Percentiles rank a stretch among this genome's conserved stretches.
phyloP scores from a whole-genome alignment of 805 yeast species.

The Hermanozyma aechmeae region DNA sequence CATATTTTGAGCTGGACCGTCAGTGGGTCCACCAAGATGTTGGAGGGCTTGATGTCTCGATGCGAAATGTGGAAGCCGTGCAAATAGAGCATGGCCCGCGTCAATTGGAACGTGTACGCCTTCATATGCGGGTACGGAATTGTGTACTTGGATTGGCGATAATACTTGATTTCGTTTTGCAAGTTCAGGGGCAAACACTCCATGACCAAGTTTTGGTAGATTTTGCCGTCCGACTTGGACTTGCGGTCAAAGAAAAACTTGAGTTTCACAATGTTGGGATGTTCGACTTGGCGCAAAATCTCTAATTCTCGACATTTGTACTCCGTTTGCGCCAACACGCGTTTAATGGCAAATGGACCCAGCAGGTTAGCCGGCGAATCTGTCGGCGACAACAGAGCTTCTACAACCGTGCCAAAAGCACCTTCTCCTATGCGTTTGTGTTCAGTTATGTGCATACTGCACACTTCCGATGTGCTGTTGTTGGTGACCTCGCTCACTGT shows the following conservation, averaged over 20 bases:
- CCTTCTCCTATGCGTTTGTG: conserved; percentile 76
- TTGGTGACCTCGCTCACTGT: conserved; percentile 42
- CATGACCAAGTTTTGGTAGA: conserved; percentile 79
- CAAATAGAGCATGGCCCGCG: conserved; percentile 74
- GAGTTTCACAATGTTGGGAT: conserved; percentile 69
- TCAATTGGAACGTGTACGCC: conserved; percentile 69
- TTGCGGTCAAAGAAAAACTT: conserved; percentile 65
- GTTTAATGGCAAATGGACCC: conserved; percentile 78
- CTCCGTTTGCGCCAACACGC: conserved; percentile 83
- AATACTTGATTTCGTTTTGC: conserved; percentile 66
- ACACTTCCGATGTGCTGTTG: conserved; percentile 41
- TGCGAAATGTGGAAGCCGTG: conserved; percentile 78
- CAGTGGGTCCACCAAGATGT: conserved; percentile 66
- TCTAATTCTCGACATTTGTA: conserved; percentile 77
- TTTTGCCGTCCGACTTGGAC: conserved; percentile 50
- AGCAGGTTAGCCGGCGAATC: conserved; percentile 18
- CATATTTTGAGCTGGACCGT: conserved; percentile 64
- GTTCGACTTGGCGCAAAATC: conserved; percentile 62
- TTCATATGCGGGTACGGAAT: conserved; percentile 69
- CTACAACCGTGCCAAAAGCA: conserved; percentile 79
- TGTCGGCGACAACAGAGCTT: conserved; percentile 45
- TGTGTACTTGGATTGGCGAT: conserved; percentile 48
- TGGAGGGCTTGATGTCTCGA: conserved; percentile 79
- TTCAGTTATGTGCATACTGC: conserved; percentile 62
- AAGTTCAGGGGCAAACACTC: conserved; percentile 78